A percentile compares a stretch with the other conserved stretches of the same genome.
These are phyloP conservation scores for Dillenia turbinata DNA, from an alignment of 164 flowering plant species.

Conservation along the genomic window DNA sequence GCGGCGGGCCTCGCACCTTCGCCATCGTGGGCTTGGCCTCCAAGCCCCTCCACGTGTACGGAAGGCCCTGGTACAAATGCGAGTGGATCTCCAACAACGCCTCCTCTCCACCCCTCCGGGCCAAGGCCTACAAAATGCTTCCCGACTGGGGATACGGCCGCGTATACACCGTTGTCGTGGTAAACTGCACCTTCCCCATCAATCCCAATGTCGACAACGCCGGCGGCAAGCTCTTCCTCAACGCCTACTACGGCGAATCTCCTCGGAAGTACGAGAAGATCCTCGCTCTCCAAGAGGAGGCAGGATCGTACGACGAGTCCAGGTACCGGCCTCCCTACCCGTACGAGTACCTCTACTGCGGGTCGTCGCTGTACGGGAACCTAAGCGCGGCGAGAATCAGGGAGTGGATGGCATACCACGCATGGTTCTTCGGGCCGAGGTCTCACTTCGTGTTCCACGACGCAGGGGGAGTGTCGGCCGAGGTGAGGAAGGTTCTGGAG, in stretches of 20 bases:
- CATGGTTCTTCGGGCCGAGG: slow-evolving; percentile 50
- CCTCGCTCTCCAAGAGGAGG: slow-evolving; percentile 40
- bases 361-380: slow-evolving; percentile 59
- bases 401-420: slow-evolving; percentile 79
- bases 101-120: slow-evolving; percentile 14
- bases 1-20: slow-evolving; percentile 59
- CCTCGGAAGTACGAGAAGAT: slow-evolving; percentile 38
- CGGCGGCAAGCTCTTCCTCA: slow-evolving; percentile 50
- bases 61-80: slow-evolving; percentile 58
- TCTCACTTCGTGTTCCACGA: slow-evolving; percentile 74
- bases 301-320: slow-evolving; percentile 39
- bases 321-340: slow-evolving; percentile 38
- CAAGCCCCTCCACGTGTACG: slow-evolving; percentile 64
- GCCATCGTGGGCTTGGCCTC: slow-evolving; percentile 66
- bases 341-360: slow-evolving; percentile 65
- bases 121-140: slow-evolving; percentile 49
- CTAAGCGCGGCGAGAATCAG: slow-evolving; percentile 45
- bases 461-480: slow-evolving; percentile 52
- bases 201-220: slow-evolving; percentile 43
- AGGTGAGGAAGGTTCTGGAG: slow-evolving; percentile 44
- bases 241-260: slow-evolving; percentile 45
- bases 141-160: slow-evolving; percentile 84
- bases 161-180: slow-evolving; percentile 63
- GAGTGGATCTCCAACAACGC: slow-evolving; percentile 46
- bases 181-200: slow-evolving; percentile 51